phyloP scores from a whole-genome alignment of 495 filamentous ascomycete species.

The Rostrohypoxylon terebratum region DNA sequence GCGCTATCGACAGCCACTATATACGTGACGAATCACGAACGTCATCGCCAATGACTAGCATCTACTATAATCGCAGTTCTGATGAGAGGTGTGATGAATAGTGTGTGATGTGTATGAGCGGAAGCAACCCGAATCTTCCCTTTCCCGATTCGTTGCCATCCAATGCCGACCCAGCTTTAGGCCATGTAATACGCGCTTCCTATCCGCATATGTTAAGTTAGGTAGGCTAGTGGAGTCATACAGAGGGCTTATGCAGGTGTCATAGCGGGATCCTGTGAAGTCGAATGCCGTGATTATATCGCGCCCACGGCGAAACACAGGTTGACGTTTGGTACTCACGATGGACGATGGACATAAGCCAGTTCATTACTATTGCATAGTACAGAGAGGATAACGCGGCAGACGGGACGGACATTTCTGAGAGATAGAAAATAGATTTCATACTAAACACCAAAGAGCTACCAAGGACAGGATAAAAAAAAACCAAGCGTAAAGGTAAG shows the following conservation, averaged over 20 bases:
- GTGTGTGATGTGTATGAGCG: neutral
- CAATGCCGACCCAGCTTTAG: neutral
- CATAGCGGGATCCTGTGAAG: neutral
- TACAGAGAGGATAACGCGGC: neutral
- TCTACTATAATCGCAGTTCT: neutral
- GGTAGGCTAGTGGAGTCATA: neutral
- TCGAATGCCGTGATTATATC: conserved; percentile 3
- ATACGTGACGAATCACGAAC: neutral
- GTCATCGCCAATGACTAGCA: neutral
- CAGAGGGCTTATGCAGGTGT: neutral
- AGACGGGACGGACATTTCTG: neutral
- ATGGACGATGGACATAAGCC: neutral
- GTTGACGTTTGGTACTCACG: conserved; percentile 3
- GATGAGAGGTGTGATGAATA: neutral
- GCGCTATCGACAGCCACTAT: neutral
- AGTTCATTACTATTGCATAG: neutral
- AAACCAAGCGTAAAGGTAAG: conserved; percentile 3
- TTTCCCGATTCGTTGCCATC: neutral
- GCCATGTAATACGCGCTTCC: neutral
- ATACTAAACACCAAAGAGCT: neutral
- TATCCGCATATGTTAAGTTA: neutral
- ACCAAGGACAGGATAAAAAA: neutral
- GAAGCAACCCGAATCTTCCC: conserved; percentile 3
- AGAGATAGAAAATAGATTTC: neutral
- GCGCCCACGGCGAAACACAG: neutral